A percentile compares a stretch with the other conserved stretches of the same genome.
Conservation (phyloP, 108 stramenopile species). For the Seminavis robusta region DNA sequence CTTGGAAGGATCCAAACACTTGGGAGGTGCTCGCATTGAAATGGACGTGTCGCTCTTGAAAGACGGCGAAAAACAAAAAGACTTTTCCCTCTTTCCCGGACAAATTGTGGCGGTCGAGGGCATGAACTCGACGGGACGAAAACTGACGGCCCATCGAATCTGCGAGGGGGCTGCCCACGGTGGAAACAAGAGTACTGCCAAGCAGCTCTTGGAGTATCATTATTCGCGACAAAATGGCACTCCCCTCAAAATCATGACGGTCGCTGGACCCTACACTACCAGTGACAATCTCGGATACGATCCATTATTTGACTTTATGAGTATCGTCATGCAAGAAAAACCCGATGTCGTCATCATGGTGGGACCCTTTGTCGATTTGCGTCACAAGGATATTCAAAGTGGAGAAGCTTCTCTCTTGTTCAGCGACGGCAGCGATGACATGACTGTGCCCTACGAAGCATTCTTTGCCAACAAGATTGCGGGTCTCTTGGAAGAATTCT, state of each 20-base stretch:
- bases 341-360: slow-evolving; percentile 93
- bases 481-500: slow-evolving; percentile 51
- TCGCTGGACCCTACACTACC: slow-evolving; percentile 92
- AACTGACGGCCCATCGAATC: slow-evolving; percentile 68
- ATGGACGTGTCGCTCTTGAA: slow-evolving; percentile 63
- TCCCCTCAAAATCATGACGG: slow-evolving; percentile 72
- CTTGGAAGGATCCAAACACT: slow-evolving; percentile 87
- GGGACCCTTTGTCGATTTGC: slow-evolving; percentile 94
- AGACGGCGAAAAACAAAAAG: slow-evolving; percentile 9
- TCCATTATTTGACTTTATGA: slow-evolving; percentile 86
- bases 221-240: slow-evolving; percentile 47
- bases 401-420: slow-evolving; percentile 38
- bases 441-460: slow-evolving; percentile 66
- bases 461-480: slow-evolving; percentile 76
- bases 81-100: slow-evolving; percentile 92
- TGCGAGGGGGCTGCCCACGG: slow-evolving; percentile 58
- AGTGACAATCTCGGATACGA: slow-evolving; percentile 82
- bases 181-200: slow-evolving; percentile 33
- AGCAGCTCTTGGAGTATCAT: slow-evolving; percentile 49
- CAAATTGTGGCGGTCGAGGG: slow-evolving; percentile 96
- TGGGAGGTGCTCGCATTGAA: slow-evolving; percentile 75
- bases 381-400: slow-evolving; percentile 54
- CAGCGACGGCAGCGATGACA: slow-evolving; percentile 46
- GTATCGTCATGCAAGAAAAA: slow-evolving; percentile 35
- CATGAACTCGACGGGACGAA: slow-evolving; percentile 81